phyloP scores from a whole-genome alignment of 192 early-diverging fungal species.

The Chytriomyces confervae region DNA sequence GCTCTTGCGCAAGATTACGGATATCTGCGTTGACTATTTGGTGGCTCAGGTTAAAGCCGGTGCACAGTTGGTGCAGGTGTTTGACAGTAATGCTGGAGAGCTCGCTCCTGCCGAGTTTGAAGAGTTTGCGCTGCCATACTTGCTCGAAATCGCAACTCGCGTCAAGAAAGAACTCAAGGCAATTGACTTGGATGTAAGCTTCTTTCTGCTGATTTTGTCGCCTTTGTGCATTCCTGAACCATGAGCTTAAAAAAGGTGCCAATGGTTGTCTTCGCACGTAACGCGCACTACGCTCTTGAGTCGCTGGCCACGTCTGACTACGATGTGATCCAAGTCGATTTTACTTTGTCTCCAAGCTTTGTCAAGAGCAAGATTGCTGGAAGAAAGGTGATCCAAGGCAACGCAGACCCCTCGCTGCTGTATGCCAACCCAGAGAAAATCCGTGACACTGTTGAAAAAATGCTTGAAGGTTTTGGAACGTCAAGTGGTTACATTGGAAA shows the following conservation, averaged over 20 bases:
- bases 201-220: background rate
- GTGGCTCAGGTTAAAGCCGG: slow-evolving; percentile 94
- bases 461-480: slow-evolving; percentile 83
- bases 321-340: slow-evolving; percentile 91
- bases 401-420: slow-evolving; percentile 88
- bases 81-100: slow-evolving; percentile 97
- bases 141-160: slow-evolving; percentile 75
- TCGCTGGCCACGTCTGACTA: slow-evolving; percentile 66
- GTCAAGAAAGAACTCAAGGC: slow-evolving; percentile 66
- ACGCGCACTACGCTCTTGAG: slow-evolving; percentile 87
- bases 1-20: slow-evolving; percentile 81
- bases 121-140: slow-evolving; percentile 88
- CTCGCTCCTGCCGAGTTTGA: slow-evolving; percentile 81
- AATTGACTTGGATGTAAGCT: slow-evolving; percentile 32
- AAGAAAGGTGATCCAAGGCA: slow-evolving; percentile 85
- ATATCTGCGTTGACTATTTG: slow-evolving; percentile 84
- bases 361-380: slow-evolving; percentile 61
- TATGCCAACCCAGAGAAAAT: slow-evolving; percentile 80
- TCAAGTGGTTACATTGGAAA: slow-evolving; percentile 84
- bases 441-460: slow-evolving; percentile 69
- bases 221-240: background rate
- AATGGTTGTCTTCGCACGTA: slow-evolving; percentile 91
- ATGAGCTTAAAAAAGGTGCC: slow-evolving; percentile 62
- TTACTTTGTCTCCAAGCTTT: slow-evolving; percentile 77
- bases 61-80: slow-evolving; percentile 95